phyloP scores from a whole-genome alignment of 805 yeast species.

The Ogataea siamensis region DNA sequence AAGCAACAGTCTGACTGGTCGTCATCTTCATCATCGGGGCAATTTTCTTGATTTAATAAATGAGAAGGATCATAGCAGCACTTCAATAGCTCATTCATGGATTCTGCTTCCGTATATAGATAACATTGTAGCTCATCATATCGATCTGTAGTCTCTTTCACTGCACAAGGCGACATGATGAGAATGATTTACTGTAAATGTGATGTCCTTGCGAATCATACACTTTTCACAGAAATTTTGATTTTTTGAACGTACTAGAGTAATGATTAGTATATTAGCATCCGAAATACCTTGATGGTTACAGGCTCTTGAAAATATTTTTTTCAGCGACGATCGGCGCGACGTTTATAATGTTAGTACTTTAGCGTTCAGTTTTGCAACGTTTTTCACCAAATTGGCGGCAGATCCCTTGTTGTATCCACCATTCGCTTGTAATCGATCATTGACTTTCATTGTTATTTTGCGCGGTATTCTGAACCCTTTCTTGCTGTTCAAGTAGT shows the following conservation, averaged over 20 bases:
- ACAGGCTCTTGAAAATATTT: neutral
- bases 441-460: neutral
- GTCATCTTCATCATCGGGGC: conserved; percentile 3
- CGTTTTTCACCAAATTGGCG: neutral
- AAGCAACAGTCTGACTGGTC: conserved; percentile 25
- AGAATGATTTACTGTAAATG: neutral
- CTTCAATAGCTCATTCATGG: conserved; percentile 21
- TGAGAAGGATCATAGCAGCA: conserved; percentile 29
- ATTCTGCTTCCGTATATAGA: conserved; percentile 11
- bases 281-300: conserved; percentile 13
- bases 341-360: neutral
- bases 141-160: conserved; percentile 9
- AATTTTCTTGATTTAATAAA: conserved; percentile 6
- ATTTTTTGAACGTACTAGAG: neutral
- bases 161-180: conserved; percentile 1
- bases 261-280: neutral
- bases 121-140: conserved; percentile 10
- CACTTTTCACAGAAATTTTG: neutral
- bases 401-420: neutral
- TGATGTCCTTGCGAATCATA: neutral
- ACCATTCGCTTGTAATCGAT: neutral
- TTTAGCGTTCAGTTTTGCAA: neutral
- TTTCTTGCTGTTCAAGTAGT: neutral
- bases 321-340: conserved; percentile 3
- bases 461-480: neutral